Conservation (phyloP, 1,284 basidiomycete species). For the Papiliotrema nemorosa region DNA sequence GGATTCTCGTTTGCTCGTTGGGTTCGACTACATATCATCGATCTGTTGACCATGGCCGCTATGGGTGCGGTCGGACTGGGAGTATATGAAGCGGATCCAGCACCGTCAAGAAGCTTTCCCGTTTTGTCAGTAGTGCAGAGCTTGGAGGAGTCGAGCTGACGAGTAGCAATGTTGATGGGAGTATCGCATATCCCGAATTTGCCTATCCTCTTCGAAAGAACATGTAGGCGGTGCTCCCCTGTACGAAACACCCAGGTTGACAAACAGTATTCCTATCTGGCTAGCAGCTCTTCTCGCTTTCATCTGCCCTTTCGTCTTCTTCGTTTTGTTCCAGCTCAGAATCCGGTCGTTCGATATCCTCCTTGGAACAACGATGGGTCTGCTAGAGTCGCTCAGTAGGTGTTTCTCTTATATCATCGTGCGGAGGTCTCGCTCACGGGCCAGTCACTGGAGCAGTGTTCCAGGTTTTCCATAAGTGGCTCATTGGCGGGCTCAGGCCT, state of each 20-base stretch:
- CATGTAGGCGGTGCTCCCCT: no score
- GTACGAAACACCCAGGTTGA: no score
- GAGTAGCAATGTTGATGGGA: conserved; percentile 23
- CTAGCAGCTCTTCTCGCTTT: conserved; percentile 57
- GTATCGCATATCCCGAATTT: conserved; percentile 41
- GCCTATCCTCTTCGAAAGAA: conserved; percentile 49
- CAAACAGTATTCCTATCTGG: conserved; percentile 58
- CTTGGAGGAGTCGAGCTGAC: conserved; percentile 7
- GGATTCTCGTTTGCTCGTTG: conserved; percentile 23
- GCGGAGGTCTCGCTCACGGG: not conserved
- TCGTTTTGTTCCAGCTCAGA: conserved; percentile 51
- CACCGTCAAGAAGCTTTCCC: conserved; percentile 41
- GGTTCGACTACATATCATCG: conserved; percentile 24
- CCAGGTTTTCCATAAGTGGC: conserved; percentile 59
- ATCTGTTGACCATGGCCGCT: conserved; percentile 41
- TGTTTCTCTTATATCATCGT: not conserved
- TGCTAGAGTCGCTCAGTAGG: conserved; percentile 54
- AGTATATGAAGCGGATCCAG: conserved; percentile 52
- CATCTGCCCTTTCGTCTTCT: conserved; percentile 57
- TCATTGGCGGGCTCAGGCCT: conserved; percentile 49
- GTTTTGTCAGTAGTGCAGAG: conserved; percentile 28
- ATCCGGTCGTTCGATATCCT: conserved; percentile 53
- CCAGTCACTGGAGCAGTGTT: conserved; percentile 41
- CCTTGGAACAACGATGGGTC: conserved; percentile 56
- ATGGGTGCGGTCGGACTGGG: conserved; percentile 53